Evolutionary conservation across 495 filamentous ascomycete species (phyloP).

Genomic region (Extremus antarcticus): DNA sequence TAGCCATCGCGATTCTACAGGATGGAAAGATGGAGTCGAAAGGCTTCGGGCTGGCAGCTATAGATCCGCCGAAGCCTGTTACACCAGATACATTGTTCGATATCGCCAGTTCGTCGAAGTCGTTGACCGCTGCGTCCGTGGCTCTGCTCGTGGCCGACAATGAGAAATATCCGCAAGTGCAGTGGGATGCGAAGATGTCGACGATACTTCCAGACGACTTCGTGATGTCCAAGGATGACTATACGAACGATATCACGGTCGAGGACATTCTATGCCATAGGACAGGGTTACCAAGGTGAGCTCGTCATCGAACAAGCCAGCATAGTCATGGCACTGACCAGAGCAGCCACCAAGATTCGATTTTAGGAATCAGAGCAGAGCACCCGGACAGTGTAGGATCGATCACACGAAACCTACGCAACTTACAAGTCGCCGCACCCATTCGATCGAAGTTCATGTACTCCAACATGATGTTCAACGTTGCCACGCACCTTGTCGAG

Average conservation of each 20-base stretch:
- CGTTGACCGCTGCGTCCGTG: conserved; percentile 28
- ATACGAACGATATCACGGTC: conserved; percentile 25
- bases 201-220: conserved; percentile 27
- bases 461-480: conserved; percentile 12
- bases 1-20: conserved; percentile 8
- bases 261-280: conserved; percentile 27
- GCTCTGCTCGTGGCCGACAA: conserved; percentile 26
- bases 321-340: neutral
- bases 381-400: conserved; percentile 4
- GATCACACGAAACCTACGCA: conserved; percentile 15
- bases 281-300: conserved; percentile 23
- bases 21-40: neutral
- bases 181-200: conserved; percentile 24
- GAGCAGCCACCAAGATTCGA: conserved; percentile 1
- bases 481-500: conserved; percentile 11
- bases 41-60: conserved; percentile 4
- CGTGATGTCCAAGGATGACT: conserved; percentile 20
- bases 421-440: conserved; percentile 1
- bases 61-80: conserved; percentile 6
- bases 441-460: conserved; percentile 12
- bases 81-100: conserved; percentile 12
- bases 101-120: conserved; percentile 18
- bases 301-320: neutral
- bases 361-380: neutral
- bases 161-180: conserved; percentile 21